Conservation (phyloP, 2,329 filamentous ascomycete genomes). For the Trichoderma atrobrunneum region DNA sequence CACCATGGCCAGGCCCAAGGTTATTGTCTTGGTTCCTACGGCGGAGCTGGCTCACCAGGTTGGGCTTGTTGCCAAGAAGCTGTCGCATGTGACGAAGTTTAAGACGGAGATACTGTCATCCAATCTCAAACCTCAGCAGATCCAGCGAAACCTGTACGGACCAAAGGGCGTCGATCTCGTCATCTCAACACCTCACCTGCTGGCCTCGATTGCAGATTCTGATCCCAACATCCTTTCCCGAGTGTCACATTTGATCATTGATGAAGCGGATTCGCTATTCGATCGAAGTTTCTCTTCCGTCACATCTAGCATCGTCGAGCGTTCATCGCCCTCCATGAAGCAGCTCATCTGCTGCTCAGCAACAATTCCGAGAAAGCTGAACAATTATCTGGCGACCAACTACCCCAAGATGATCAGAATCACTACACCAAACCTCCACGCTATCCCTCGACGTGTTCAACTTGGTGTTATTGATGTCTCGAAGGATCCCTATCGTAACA, state of each 20-base stretch:
- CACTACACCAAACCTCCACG: conserved; percentile 92
- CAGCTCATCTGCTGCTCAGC: conserved; percentile 92
- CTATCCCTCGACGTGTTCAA: conserved; percentile 91
- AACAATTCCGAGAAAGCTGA: conserved; percentile 87
- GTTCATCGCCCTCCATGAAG: conserved; percentile 73
- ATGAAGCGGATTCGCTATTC: conserved; percentile 94
- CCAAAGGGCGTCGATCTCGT: conserved; percentile 80
- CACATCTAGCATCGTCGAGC: conserved; percentile 79
- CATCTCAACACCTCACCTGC: conserved; percentile 82
- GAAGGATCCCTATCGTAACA: conserved; percentile 88
- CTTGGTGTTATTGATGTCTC: conserved; percentile 90
- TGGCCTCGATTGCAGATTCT: conserved; percentile 81
- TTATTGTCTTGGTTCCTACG: conserved; percentile 85
- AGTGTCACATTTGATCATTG: conserved; percentile 82
- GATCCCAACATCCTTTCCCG: conserved; percentile 93
- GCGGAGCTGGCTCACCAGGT: conserved; percentile 91
- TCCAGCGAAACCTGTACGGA: conserved; percentile 80
- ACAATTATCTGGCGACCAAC: conserved; percentile 75
- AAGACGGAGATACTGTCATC: conserved; percentile 81
- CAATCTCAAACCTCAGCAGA: conserved; percentile 70
- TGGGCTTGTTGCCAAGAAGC: conserved; percentile 71
- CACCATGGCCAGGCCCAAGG: conserved; percentile 74
- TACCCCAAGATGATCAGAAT: conserved; percentile 83
- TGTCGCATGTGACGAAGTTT: conserved; percentile 85
- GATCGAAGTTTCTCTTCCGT: conserved; percentile 87